Conservation (phyloP, 2,329 filamentous ascomycete genomes). For the Rosellinia necatrix region DNA sequence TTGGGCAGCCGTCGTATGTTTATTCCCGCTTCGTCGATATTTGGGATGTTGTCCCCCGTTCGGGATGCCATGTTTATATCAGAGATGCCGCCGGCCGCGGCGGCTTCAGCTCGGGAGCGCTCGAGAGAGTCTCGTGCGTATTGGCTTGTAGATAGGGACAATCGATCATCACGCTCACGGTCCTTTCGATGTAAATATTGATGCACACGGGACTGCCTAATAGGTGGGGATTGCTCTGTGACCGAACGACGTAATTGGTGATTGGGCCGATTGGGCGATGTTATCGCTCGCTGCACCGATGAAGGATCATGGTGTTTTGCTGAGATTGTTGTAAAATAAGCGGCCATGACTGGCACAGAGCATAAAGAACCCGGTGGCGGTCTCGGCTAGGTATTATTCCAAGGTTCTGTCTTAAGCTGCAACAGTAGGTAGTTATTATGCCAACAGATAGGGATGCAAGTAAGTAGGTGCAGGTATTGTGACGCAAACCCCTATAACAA, state of each 20-base stretch:
- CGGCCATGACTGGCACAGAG: slow-evolving; percentile 17
- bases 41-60: slow-evolving; percentile 32
- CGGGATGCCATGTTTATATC: slow-evolving; percentile 48
- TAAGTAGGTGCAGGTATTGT: not conserved
- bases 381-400: not conserved
- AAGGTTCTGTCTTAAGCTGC: not conserved
- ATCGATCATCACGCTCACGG: slow-evolving; percentile 42
- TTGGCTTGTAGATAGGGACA: slow-evolving; percentile 36
- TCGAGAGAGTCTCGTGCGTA: slow-evolving; percentile 50
- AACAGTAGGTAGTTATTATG: not conserved
- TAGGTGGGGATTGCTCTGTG: slow-evolving; percentile 56
- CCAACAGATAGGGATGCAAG: not conserved
- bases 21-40: slow-evolving; percentile 27
- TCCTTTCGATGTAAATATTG: slow-evolving; percentile 45
- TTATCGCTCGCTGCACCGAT: slow-evolving; percentile 35
- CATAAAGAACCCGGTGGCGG: slow-evolving; percentile 4
- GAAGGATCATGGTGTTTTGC: slow-evolving; percentile 40
- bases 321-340: slow-evolving; percentile 38
- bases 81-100: slow-evolving; percentile 47
- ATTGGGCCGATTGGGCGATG: slow-evolving; percentile 46
- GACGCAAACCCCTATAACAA: slow-evolving; percentile 15
- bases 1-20: slow-evolving; percentile 29
- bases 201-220: slow-evolving; percentile 42
- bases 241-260: slow-evolving; percentile 63
- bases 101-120: slow-evolving; percentile 50